A percentile compares a stretch with the other conserved stretches of the same genome.
Evolutionary conservation across 1,284 basidiomycete species (phyloP).

Genomic region (Rhodotorula sp.): DNA sequence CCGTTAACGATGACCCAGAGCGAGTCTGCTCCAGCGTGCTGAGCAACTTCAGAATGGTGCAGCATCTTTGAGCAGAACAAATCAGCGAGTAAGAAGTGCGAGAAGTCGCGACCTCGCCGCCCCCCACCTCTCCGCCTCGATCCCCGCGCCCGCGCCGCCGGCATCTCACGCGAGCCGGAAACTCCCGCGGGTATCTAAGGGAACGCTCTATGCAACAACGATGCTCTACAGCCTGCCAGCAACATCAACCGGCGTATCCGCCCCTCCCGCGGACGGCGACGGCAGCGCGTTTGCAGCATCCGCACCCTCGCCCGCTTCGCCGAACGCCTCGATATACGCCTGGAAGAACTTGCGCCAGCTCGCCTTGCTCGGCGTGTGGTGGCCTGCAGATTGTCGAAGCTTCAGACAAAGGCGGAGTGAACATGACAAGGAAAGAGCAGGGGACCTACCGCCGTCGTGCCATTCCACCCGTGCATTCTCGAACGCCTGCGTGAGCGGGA

Average conservation of each 20-base stretch:
- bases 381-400: conserved; percentile 57
- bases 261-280: conserved; percentile 11
- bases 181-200: not conserved
- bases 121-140: not conserved
- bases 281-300: conserved; percentile 16
- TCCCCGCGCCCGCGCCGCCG: not conserved
- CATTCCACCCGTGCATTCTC: conserved; percentile 63
- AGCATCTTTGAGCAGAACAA: not conserved
- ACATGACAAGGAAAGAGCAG: no score
- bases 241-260: conserved; percentile 5
- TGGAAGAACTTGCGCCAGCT: conserved; percentile 70
- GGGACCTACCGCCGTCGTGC: conserved; percentile 68
- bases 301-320: conserved; percentile 6
- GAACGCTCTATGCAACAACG: not conserved
- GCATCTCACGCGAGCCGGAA: not conserved
- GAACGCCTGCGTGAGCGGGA: conserved; percentile 64
- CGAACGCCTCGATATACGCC: conserved; percentile 31
- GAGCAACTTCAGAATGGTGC: conserved; percentile 60
- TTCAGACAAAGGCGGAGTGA: not conserved
- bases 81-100: not conserved
- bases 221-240: conserved; percentile 15
- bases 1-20: conserved; percentile 78
- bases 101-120: not conserved
- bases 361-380: conserved; percentile 73
- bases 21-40: conserved; percentile 55